These are phyloP conservation scores for Pezizomycotina sp. DNA, from an alignment of 2,329 filamentous ascomycete genomes.

Conservation along the genomic window DNA sequence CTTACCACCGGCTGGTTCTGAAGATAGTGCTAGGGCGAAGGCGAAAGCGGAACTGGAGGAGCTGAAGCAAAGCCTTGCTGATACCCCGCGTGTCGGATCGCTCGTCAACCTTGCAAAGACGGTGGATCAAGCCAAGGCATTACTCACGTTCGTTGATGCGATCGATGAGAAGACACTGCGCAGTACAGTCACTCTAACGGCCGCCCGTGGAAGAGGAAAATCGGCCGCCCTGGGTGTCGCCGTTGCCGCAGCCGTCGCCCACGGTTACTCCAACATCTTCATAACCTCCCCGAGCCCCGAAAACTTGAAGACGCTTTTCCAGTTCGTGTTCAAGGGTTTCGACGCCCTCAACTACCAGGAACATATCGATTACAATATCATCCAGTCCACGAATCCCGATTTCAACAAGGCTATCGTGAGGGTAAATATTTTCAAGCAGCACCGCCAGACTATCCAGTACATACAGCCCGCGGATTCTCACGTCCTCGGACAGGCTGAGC, in stretches of 20 bases:
- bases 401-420: conserved; percentile 98
- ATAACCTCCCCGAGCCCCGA: conserved; percentile 95
- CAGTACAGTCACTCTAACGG: conserved; percentile 84
- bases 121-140: conserved; percentile 85
- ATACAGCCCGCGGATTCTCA: conserved; percentile 94
- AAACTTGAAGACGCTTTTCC: conserved; percentile 95
- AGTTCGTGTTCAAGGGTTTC: conserved; percentile 97
- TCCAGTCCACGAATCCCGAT: conserved; percentile 93
- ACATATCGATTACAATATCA: conserved; percentile 92
- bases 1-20: conserved; percentile 57
- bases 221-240: conserved; percentile 90
- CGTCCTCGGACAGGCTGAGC: conserved; percentile 81
- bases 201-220: conserved; percentile 87
- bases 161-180: conserved; percentile 90
- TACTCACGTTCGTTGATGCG: conserved; percentile 92
- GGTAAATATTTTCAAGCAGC: conserved; percentile 86
- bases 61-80: conserved; percentile 74
- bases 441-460: conserved; percentile 96
- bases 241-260: conserved; percentile 80
- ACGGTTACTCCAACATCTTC: conserved; percentile 98
- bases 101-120: conserved; percentile 75
- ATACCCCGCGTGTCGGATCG: conserved; percentile 71
- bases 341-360: conserved; percentile 87
- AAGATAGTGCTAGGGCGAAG: conserved; percentile 54
- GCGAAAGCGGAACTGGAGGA: conserved; percentile 59